A percentile compares a stretch with the other conserved stretches of the same genome.
These are phyloP conservation scores for Sisymbrium altissimum DNA, from an alignment of 345 rosid genomes.

Conservation along the genomic window DNA sequence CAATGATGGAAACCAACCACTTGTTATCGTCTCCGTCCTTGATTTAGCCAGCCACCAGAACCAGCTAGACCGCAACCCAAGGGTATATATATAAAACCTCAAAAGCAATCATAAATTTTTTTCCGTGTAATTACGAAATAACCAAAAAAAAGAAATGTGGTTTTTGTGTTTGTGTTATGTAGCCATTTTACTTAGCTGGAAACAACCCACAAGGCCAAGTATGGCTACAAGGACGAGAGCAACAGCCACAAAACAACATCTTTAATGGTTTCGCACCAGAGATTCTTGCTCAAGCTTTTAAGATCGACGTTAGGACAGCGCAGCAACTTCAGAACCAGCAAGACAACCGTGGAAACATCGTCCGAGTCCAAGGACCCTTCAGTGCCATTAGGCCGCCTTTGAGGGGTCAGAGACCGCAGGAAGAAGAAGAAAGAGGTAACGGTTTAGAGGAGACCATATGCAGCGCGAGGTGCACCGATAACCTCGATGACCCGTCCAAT, in stretches of 20 bases:
- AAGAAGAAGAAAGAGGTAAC: constrained; percentile 25
- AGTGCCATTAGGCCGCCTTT: constrained; percentile 46
- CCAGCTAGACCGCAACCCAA: constrained; percentile 56
- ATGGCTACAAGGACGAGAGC: constrained; percentile 19
- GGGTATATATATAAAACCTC: constrained; percentile 41
- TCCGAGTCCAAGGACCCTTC: constrained; percentile 41
- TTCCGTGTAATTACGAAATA: not conserved
- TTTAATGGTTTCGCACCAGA: constrained; percentile 43
- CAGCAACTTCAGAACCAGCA: constrained; percentile 44
- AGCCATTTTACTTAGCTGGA: constrained; percentile 63
- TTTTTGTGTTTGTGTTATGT: not conserved
- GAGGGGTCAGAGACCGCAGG: constrained; percentile 10
- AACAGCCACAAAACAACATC: constrained; percentile 30
- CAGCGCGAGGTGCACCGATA: constrained; percentile 39
- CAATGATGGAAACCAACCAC: constrained; percentile 50
- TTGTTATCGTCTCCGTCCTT: constrained; percentile 40
- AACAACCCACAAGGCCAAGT: constrained; percentile 46
- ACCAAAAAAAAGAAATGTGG: not conserved
- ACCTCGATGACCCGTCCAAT: constrained; percentile 42
- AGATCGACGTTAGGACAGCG: constrained; percentile 35
- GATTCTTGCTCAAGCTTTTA: constrained; percentile 49
- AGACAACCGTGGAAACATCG: constrained; percentile 49
- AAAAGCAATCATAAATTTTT: not conserved
- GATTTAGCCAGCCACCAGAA: constrained; percentile 45
- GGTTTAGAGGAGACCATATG: constrained; percentile 65